Conservation (phyloP, 441 rosid species). For the Populus hybrid region DNA sequence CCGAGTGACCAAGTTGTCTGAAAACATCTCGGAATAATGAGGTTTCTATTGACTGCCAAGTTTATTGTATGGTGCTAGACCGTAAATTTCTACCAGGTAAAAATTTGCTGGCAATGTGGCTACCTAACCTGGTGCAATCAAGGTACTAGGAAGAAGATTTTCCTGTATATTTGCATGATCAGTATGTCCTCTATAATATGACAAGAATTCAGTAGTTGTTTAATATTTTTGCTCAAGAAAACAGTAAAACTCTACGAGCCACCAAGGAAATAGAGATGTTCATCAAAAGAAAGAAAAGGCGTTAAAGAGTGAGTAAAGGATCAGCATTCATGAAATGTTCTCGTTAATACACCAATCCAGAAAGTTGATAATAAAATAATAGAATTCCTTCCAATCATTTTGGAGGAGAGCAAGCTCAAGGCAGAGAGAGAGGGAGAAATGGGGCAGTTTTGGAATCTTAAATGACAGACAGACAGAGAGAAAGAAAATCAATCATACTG, state of each 20-base stretch:
- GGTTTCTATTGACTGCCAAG: too few species aligned
- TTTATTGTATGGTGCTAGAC: too few species aligned
- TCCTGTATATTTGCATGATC: background rate
- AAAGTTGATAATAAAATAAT: background rate
- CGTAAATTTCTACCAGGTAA: too few species aligned
- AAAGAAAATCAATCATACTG: conserved; percentile 19
- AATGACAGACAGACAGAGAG: conserved; percentile 27
- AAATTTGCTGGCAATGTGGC: too few species aligned
- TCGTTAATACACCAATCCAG: background rate
- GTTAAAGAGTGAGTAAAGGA: background rate
- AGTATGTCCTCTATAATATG: background rate
- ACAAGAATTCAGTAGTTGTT: background rate
- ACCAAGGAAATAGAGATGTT: background rate
- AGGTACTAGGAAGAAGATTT: background rate
- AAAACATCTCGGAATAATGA: background rate
- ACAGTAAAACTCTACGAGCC: background rate
- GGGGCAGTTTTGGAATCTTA: conserved; percentile 4
- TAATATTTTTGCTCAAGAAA: too few species aligned
- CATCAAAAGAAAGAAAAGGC: background rate
- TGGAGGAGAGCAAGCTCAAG: background rate
- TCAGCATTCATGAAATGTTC: background rate
- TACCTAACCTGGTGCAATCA: too few species aligned
- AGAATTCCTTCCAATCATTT: background rate
- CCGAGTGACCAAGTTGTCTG: background rate
- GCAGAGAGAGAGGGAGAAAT: background rate